phyloP scores from a whole-genome alignment of 2,329 filamentous ascomycete genomes.

The Penicillium freii region DNA sequence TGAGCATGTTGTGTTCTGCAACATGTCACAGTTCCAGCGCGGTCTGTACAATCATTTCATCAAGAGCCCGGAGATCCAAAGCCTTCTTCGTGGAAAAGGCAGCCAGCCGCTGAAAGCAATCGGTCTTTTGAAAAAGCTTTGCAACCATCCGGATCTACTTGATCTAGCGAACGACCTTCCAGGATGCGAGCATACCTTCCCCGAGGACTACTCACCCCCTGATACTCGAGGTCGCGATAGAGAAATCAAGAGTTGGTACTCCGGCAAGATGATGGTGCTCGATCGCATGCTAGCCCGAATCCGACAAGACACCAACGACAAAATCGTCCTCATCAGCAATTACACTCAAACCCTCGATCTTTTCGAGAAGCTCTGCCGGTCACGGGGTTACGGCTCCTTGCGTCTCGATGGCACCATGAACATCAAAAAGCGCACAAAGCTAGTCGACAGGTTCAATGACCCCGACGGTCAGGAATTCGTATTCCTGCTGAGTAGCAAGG shows the following conservation, averaged over 20 bases:
- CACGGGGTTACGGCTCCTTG: conserved; percentile 77
- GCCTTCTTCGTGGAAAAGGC: conserved; percentile 84
- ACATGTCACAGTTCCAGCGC: conserved; percentile 85
- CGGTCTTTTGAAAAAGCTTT: conserved; percentile 94
- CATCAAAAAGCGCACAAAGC: conserved; percentile 92
- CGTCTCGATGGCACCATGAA: conserved; percentile 97
- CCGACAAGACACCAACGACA: conserved; percentile 93
- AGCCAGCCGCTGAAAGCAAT: conserved; percentile 97
- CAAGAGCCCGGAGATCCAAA: conserved; percentile 90
- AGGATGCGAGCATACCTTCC: conserved; percentile 77
- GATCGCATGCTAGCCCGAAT: conserved; percentile 97
- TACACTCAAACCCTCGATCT: conserved; percentile 96
- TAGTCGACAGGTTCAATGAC: conserved; percentile 97
- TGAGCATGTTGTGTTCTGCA: conserved; percentile 98
- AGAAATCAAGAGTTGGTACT: conserved; percentile 93
- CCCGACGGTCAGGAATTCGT: conserved; percentile 86
- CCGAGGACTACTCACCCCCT: conserved; percentile 83
- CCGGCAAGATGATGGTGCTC: conserved; percentile 97
- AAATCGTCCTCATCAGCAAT: conserved; percentile 98
- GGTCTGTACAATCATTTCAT: conserved; percentile 97
- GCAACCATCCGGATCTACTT: conserved; percentile 93
- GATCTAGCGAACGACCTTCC: conserved; percentile 80
- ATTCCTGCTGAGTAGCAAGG: conserved; percentile 94
- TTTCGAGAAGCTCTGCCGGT: conserved; percentile 85
- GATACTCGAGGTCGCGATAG: conserved; percentile 84